These are phyloP conservation scores for Limonium bicolor DNA, from an alignment of 148 eudicot genomes.

Conservation along the genomic window DNA sequence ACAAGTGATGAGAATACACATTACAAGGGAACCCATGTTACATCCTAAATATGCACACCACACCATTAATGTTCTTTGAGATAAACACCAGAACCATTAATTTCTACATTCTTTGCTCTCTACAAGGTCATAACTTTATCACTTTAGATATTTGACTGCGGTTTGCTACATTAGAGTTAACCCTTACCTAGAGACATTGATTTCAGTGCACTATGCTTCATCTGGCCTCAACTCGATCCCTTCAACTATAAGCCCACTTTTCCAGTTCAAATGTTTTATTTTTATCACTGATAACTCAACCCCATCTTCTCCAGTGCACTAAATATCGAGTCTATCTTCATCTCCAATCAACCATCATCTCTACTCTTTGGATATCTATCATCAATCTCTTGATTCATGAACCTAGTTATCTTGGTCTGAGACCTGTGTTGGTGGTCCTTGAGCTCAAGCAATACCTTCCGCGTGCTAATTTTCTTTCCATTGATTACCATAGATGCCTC, in stretches of 20 bases:
- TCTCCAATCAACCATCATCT: slow-evolving; percentile 53
- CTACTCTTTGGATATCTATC: slow-evolving; percentile 26
- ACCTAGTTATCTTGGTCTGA: no score
- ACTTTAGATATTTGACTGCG: no score
- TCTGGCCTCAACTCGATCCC: slow-evolving; percentile 58
- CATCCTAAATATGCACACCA: no score
- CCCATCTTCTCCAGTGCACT: slow-evolving; percentile 15
- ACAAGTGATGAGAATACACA: no score
- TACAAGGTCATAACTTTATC: no score
- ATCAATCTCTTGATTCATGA: background rate
- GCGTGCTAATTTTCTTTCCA: slow-evolving; percentile 15
- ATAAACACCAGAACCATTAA: no score
- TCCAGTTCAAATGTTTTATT: slow-evolving; percentile 20
- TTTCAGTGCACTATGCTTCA: no score
- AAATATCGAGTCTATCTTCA: slow-evolving; percentile 32
- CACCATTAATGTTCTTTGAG: no score
- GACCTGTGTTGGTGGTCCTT: background rate
- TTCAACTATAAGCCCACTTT: slow-evolving; percentile 40
- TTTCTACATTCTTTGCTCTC: no score
- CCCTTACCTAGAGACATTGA: no score
- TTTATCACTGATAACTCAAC: slow-evolving; percentile 33
- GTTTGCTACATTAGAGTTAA: no score
- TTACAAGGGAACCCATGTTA: no score
- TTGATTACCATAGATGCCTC: slow-evolving; percentile 14
- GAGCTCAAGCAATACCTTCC: background rate